Evolutionary conservation across 2,329 filamentous ascomycete species (phyloP).

Genomic region (Dactylellina sp.): DNA sequence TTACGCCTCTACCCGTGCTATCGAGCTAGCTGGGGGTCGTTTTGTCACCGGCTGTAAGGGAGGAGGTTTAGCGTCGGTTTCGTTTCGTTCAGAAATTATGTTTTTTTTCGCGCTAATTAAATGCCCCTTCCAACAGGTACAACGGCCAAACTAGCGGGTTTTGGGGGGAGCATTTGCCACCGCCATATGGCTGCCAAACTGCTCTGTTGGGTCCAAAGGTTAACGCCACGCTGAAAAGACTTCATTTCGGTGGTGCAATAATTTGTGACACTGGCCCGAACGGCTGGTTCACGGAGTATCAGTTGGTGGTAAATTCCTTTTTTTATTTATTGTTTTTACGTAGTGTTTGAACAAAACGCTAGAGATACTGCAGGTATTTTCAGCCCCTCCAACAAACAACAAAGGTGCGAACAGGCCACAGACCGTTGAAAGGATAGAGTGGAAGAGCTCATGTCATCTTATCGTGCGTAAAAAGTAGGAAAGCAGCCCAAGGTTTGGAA

Average conservation of each 20-base stretch:
- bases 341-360: constrained; percentile 23
- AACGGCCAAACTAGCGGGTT: constrained; percentile 27
- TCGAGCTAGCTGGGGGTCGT: constrained; percentile 2
- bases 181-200: constrained; percentile 47
- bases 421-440: constrained; percentile 13
- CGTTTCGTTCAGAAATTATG: constrained; percentile 3
- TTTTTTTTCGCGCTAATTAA: constrained; percentile 28
- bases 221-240: constrained; percentile 39
- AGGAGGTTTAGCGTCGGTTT: not conserved
- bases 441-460: constrained; percentile 33
- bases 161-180: constrained; percentile 40
- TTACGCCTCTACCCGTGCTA: constrained; percentile 44
- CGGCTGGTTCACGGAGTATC: constrained; percentile 18
- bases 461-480: constrained; percentile 21
- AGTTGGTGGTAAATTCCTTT: constrained; percentile 33
- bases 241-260: constrained; percentile 7
- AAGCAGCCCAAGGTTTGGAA: constrained; percentile 26
- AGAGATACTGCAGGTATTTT: constrained; percentile 32
- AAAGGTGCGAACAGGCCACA: not conserved
- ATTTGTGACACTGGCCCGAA: constrained; percentile 2
- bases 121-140: not conserved
- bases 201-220: constrained; percentile 27
- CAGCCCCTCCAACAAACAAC: constrained; percentile 46
- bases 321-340: not conserved
- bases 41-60: not conserved